These are phyloP conservation scores for Puccinia novopanici DNA, from an alignment of 1,284 basidiomycete genomes.

Conservation along the genomic window DNA sequence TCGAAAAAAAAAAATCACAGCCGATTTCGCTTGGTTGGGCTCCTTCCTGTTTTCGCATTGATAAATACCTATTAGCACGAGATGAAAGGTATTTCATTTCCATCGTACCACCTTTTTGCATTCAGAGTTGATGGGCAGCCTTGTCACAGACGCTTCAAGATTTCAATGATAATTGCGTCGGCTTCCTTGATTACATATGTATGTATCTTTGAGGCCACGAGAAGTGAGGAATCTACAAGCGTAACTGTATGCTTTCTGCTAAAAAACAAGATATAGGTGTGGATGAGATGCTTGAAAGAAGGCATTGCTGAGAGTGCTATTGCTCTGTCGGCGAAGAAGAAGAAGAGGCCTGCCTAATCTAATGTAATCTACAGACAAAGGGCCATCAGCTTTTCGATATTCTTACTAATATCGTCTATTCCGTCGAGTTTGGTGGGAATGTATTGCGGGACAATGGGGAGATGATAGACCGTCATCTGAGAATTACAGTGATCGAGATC, in stretches of 20 bases:
- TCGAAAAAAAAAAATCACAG: no score
- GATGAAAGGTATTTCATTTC: not conserved
- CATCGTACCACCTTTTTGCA: not conserved
- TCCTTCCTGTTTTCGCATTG: no score
- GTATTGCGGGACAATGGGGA: conserved; percentile 66
- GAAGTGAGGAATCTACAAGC: not conserved
- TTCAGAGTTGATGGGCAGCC: no score
- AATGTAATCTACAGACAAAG: not conserved
- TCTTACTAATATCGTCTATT: not conserved
- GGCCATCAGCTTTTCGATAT: not conserved
- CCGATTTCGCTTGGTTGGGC: no score
- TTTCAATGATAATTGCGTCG: not conserved
- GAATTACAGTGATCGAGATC: conserved; percentile 78
- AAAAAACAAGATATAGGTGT: not conserved
- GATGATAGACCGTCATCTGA: conserved; percentile 71
- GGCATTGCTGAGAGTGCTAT: not conserved
- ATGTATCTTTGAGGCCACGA: not conserved
- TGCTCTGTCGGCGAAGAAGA: not conserved
- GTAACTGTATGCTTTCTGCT: not conserved
- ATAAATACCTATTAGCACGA: no score
- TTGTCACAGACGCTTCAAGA: not conserved
- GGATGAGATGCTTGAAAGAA: not conserved
- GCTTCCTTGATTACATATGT: not conserved
- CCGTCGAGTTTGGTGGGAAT: conserved; percentile 59
- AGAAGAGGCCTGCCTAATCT: no score